Evolutionary conservation across 768 basidiomycete species (phyloP).

Genomic region (Kwoniella dejecticola): DNA sequence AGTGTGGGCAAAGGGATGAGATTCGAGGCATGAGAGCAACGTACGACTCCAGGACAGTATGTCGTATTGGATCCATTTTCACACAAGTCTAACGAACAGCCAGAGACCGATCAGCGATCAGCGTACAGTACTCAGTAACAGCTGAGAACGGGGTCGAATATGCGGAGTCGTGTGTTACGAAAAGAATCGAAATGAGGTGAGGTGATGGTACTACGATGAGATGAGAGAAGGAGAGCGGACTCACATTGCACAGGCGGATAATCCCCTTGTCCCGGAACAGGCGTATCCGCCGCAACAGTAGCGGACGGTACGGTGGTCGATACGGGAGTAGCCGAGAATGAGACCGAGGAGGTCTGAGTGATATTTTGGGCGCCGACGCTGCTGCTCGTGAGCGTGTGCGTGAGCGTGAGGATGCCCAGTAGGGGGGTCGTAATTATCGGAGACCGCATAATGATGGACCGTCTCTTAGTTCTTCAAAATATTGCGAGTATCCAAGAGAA

Average conservation of each 20-base stretch:
- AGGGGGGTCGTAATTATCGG: background rate
- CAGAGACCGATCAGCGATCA: no score
- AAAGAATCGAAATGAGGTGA: background rate
- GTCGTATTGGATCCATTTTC: constrained; percentile 43
- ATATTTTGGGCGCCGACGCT: constrained; percentile 27
- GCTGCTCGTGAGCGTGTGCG: no score
- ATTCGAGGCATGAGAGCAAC: constrained; percentile 1
- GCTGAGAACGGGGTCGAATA: no score
- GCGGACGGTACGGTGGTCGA: constrained; percentile 69
- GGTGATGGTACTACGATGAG: no score
- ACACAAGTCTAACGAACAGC: constrained; percentile 45
- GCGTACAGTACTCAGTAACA: no score
- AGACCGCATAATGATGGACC: background rate
- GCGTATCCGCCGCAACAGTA: constrained; percentile 61
- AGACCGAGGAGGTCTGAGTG: constrained; percentile 25
- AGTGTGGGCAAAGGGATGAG: no score
- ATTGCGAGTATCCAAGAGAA: no score
- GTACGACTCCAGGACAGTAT: constrained; percentile 48
- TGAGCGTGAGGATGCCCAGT: background rate
- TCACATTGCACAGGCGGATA: constrained; percentile 49
- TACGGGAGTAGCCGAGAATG: constrained; percentile 53
- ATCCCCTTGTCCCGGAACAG: constrained; percentile 40
- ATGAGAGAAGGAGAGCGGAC: no score
- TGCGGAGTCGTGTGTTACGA: background rate
- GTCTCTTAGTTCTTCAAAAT: no score